A percentile compares a stretch with the other conserved stretches of the same genome.
phyloP scores from a whole-genome alignment of 2,329 filamentous ascomycete genomes.

The Arthrobotrys musiformis region DNA sequence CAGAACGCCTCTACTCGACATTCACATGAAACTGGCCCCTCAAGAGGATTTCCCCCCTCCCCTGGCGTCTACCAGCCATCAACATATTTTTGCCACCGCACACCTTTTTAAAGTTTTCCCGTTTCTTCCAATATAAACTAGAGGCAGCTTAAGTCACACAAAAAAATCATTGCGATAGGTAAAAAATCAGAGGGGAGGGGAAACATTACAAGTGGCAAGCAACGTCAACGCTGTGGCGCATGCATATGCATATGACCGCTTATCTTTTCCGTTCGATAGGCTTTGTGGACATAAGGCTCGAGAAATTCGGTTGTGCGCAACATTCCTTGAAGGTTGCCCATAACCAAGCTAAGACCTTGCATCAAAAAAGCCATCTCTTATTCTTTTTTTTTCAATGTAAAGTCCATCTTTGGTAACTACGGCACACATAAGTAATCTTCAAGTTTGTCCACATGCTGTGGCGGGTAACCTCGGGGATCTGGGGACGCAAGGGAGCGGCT shows the following conservation, averaged over 20 bases:
- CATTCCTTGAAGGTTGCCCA: neutral
- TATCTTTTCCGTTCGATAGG: conserved; percentile 51
- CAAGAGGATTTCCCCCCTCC: neutral
- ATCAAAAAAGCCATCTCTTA: neutral
- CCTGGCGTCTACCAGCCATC: conserved; percentile 44
- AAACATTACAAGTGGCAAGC: conserved; percentile 51
- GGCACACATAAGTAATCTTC: too few relatives aligned
- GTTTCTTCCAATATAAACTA: neutral
- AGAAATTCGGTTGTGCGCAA: neutral
- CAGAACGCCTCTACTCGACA: conserved; percentile 44
- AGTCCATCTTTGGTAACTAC: neutral
- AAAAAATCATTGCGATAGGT: neutral
- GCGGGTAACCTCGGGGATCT: conserved; percentile 16
- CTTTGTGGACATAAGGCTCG: conserved; percentile 11
- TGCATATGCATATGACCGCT: conserved; percentile 23
- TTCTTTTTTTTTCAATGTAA: neutral
- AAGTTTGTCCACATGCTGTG: conserved; percentile 30
- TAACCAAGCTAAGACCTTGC: neutral
- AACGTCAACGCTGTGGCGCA: conserved; percentile 55
- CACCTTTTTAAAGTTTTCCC: neutral
- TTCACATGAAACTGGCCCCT: conserved; percentile 36
- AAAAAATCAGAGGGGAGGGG: too few relatives aligned
- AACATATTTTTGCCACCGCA: conserved; percentile 49
- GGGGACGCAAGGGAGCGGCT: conserved; percentile 6
- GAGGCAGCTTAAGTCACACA: conserved; percentile 16